phyloP scores from a whole-genome alignment of 257 asterid genomes.

The Rehmannia glutinosa region DNA sequence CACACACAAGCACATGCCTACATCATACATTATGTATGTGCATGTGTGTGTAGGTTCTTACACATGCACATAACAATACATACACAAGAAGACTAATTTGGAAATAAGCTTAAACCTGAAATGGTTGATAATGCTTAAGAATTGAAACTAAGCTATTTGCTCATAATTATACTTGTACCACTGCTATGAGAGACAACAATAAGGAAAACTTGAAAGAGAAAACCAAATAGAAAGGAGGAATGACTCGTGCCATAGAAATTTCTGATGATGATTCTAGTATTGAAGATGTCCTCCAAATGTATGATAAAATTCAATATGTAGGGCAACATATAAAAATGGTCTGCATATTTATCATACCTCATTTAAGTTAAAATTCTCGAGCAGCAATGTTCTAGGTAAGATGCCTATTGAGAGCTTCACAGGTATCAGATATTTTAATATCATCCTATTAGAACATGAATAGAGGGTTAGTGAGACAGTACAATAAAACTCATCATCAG shows the following conservation, averaged over 20 bases:
- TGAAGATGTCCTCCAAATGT: background rate
- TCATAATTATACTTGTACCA: background rate
- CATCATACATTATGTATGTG: no score
- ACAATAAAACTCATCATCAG: background rate
- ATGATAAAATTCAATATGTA: background rate
- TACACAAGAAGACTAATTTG: background rate
- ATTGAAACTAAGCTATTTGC: background rate
- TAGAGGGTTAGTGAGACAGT: conserved; percentile 10
- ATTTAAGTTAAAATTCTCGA: conserved; percentile 66
- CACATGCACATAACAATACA: background rate
- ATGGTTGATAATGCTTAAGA: conserved; percentile 5
- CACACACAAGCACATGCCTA: no score
- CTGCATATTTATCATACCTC: conserved; percentile 55
- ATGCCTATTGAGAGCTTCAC: conserved; percentile 92
- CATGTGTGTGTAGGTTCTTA: no score
- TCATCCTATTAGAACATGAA: conserved; percentile 62
- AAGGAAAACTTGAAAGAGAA: background rate
- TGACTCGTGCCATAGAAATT: background rate
- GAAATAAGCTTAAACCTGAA: background rate
- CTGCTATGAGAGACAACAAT: background rate
- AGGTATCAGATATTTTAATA: conserved; percentile 84
- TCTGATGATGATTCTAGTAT: background rate
- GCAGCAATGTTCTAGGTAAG: conserved; percentile 54
- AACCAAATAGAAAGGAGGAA: background rate
- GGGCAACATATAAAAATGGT: background rate